Evolutionary conservation across 257 asterid genomes (phyloP), one percentile per base, ranked within the genome.

Genomic region (Petrea volubilis): DNA sequence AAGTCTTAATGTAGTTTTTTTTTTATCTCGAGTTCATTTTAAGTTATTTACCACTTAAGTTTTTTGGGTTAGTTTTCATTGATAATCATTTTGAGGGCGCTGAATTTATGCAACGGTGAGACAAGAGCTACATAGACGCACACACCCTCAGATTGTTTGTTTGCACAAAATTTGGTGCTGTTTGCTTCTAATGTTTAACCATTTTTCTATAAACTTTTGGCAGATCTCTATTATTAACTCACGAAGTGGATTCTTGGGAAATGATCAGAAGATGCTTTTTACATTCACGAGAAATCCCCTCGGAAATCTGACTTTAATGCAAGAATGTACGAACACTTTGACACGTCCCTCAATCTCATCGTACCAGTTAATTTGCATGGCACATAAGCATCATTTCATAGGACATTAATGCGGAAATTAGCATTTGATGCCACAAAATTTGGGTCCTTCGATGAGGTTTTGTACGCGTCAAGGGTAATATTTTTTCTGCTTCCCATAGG

Each of bases 381-480:
- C n/a, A n/a, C n/a, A 41, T 8, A 27, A 25, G 31, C 29, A 31
- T 31, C n/a, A 34, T 10, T 43, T 29, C 10, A 60, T n/a, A n/a
- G n/a, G n/a, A n/a, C n/a, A n/a, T n/a, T n/a, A n/a, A n/a, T n/a
- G n/a, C n/a, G n/a, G 56, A 64, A 8, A 40, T 41, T 33, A 34
- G 71, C 10, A 53, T 66, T 78, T 51, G 20, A 80, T 3, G 57
- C 71, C 62, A 43, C 64, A 44, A 47, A 46, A 28, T 25, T 74
- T 50, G 70, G 63, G 82, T 73, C 73, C 79, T 79, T 82, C 33
- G 80, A 68, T 79, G 81, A 34, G 64, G 53, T 41, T n/a, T 21
- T 36, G 46, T 38, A 29, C 44, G 6, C 5, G n/a, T 66, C 47
- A 51, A 50, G 53, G 29, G 43, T 43, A 51, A 60, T 24, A 61